Evolutionary conservation across 2,329 filamentous ascomycete species (phyloP).

Genomic region (Fusarium chuoi): DNA sequence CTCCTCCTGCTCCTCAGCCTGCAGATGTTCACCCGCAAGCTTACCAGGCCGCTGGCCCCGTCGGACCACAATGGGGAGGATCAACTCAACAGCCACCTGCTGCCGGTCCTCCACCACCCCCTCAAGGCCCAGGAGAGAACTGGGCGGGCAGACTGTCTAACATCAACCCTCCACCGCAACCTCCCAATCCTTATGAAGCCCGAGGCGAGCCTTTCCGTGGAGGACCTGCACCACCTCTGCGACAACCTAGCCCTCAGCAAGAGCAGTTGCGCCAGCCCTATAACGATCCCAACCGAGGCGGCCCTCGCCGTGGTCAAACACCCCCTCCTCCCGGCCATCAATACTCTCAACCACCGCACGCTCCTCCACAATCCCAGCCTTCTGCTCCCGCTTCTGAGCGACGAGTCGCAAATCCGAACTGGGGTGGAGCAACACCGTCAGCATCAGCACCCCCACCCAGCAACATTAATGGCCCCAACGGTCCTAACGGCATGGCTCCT

Average conservation of each 20-base stretch:
- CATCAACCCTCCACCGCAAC: conserved; percentile 79
- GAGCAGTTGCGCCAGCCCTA: conserved; percentile 73
- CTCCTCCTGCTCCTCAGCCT: conserved; percentile 84
- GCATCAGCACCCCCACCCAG: conserved; percentile 51
- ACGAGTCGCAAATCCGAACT: conserved; percentile 69
- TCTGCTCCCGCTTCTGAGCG: conserved; percentile 61
- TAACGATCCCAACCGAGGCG: conserved; percentile 53
- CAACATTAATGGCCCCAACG: conserved; percentile 50
- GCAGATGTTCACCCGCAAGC: conserved; percentile 96
- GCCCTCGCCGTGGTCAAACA: conserved; percentile 60
- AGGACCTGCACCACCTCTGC: conserved; percentile 72
- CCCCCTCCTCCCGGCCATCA: conserved; percentile 57
- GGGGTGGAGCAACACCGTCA: conserved; percentile 63
- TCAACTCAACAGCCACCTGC: conserved; percentile 68
- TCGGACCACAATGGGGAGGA: conserved; percentile 89
- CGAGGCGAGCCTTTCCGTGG: conserved; percentile 74
- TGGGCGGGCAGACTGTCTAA: conserved; percentile 77
- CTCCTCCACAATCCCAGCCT: conserved; percentile 56
- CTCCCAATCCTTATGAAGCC: conserved; percentile 84
- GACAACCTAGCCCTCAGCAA: conserved; percentile 80
- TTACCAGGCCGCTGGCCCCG: conserved; percentile 85
- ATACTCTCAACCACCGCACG: conserved; percentile 61
- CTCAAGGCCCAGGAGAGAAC: conserved; percentile 65
- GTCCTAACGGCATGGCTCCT: conserved; percentile 69
- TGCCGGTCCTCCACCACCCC: conserved; percentile 71